Evolutionary conservation across 768 basidiomycete species (phyloP).

Genomic region (Arthromyces matolae): DNA sequence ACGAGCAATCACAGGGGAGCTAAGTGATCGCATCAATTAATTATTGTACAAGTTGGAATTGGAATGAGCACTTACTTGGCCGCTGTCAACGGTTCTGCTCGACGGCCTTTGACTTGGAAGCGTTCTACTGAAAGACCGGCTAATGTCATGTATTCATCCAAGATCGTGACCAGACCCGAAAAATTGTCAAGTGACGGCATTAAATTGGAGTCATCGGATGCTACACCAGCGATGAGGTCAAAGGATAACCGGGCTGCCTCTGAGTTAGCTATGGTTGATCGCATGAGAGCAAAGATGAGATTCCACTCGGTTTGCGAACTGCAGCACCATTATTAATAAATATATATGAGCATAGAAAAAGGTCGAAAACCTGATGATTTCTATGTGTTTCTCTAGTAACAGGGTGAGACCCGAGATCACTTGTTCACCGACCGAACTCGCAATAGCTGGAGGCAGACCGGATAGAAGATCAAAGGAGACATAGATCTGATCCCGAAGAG

Average conservation of each 20-base stretch:
- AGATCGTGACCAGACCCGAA: constrained; percentile 67
- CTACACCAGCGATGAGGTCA: constrained; percentile 67
- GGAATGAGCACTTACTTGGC: constrained; percentile 45
- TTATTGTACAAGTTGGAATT: background rate
- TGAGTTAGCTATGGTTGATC: constrained; percentile 79
- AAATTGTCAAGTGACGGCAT: constrained; percentile 76
- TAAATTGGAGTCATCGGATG: constrained; percentile 55
- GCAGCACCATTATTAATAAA: constrained; percentile 1
- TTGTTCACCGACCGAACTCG: constrained; percentile 87
- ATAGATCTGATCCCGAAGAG: constrained; percentile 90
- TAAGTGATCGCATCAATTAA: constrained; percentile 23
- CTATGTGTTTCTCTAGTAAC: constrained; percentile 73
- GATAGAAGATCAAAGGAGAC: constrained; percentile 89
- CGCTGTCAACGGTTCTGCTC: constrained; percentile 44
- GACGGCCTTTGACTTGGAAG: constrained; percentile 51
- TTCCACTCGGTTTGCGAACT: constrained; percentile 97
- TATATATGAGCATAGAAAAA: background rate
- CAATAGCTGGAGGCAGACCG: constrained; percentile 69
- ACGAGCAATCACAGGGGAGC: constrained; percentile 75
- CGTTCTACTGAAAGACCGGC: constrained; percentile 60
- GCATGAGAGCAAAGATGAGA: constrained; percentile 81
- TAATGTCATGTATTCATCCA: constrained; percentile 83
- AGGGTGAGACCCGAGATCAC: constrained; percentile 77
- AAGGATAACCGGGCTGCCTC: constrained; percentile 87
- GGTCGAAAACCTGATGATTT: constrained; percentile 57